Conservation (phyloP, 352 stramenopile species). For the Pythium vanterpoolii region DNA sequence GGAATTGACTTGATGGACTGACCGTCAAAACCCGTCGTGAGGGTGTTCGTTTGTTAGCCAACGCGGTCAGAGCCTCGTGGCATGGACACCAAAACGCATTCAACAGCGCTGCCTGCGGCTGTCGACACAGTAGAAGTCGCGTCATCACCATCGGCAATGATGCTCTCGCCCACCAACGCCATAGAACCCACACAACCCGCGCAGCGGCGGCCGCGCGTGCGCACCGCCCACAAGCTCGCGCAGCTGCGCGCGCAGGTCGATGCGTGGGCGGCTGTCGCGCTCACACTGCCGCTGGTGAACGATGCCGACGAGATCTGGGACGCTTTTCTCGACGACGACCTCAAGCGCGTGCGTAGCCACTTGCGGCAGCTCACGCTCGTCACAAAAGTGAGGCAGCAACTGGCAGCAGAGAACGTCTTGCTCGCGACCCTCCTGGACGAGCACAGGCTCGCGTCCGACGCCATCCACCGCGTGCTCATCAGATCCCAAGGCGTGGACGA, state of each 20-base stretch:
- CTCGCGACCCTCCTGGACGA: not conserved
- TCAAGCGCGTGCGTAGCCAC: not conserved
- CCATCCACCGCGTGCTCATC: not conserved
- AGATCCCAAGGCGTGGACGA: not conserved
- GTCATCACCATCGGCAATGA: not conserved
- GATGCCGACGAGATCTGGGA: slow-evolving; percentile 4
- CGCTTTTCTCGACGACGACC: slow-evolving; percentile 1
- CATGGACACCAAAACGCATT: no score
- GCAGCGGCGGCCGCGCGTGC: not conserved
- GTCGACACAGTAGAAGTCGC: no score
- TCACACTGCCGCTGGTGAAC: not conserved
- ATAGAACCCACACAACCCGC: not conserved
- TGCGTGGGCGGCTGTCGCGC: not conserved
- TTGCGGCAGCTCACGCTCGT: not conserved
- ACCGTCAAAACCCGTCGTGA: no score
- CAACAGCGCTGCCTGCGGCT: no score
- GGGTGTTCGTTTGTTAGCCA: no score
- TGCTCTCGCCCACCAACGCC: not conserved
- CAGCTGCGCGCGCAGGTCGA: not conserved
- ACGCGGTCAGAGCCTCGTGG: no score
- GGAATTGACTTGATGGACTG: no score
- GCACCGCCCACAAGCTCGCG: not conserved
- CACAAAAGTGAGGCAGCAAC: not conserved
- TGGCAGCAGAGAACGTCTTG: not conserved
- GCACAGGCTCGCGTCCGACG: not conserved